Base-by-base conservation (phyloP, 2,329 filamentous ascomycete species). In the Elsinoe perseae region DNA sequence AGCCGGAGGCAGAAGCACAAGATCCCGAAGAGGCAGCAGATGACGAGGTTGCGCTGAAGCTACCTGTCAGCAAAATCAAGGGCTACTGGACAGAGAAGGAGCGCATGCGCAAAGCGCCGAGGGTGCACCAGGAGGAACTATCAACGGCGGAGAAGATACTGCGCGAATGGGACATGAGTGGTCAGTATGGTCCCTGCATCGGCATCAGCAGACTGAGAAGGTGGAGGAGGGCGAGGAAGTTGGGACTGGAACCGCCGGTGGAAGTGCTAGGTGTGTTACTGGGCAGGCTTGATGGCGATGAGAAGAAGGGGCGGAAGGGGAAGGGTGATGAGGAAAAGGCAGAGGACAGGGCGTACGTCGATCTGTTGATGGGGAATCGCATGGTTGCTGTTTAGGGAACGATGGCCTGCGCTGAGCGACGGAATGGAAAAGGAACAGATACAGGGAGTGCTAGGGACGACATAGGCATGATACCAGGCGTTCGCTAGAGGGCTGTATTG, bases 181-280 rank as follows among this genome's bases (percentile, higher is more conserved):
- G 81, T 59, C 88, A 95, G 65, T 98, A 88, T 69, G 93, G 93
- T 89, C 93, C 93, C 1, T 95, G 89, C 66, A 86, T 95, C 54
- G 93, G 93, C 6, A 89, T 92, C 54, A 74, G 83, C 34, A 83
- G 93, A 48, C 74, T 86, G 63, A 88, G 86, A 73, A 85, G 93
- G 30, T 98, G 93, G 93, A 82, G 87, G 67, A 83, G 93, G 44
- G 93, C 93, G 3, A 80, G 95, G 55, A 78, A 77, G 56, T 75
- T 98, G n/a, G 85, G 86, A 2, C 77, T 98, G n/a, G 80, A 85
- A 28, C 93, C 93, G 1, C 92, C 93, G 0, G 80, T 95, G 23
- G 92, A 97, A 70, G 90, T 96, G 2, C 78, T 97, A 4, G 88
- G 90, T 0, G 87, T 97, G 14, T 72, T 97, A 46, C 65, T 95